phyloP scores from a whole-genome alignment of 2,329 filamentous ascomycete genomes.

The Fusarium sp. region DNA sequence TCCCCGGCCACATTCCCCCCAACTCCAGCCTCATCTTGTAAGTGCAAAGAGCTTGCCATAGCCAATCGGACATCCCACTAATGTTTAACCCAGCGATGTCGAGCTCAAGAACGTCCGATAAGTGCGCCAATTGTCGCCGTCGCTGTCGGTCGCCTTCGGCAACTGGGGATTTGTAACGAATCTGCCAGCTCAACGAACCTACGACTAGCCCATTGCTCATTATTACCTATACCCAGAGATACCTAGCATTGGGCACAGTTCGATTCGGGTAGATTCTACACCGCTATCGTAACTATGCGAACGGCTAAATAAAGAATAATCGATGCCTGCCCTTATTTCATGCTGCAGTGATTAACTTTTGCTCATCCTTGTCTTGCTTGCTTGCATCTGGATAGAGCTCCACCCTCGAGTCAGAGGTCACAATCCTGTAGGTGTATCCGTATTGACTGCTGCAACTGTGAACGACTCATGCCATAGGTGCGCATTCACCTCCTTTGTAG shows the following conservation, averaged over 20 bases:
- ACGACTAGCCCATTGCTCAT: conserved; percentile 12
- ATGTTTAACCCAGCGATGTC: conserved; percentile 67
- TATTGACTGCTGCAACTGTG: not conserved
- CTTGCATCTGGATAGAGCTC: not conserved
- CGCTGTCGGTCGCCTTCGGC: conserved; percentile 17
- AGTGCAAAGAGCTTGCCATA: conserved; percentile 54
- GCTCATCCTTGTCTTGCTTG: not conserved
- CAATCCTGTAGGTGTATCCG: not conserved
- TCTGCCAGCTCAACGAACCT: not conserved
- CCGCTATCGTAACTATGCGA: conserved; percentile 9
- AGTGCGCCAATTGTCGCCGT: conserved; percentile 10
- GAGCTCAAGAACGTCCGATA: conserved; percentile 74
- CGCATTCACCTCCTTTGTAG: not conserved
- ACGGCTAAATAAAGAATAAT: conserved; percentile 18
- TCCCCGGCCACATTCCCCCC: conserved; percentile 81
- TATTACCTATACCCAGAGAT: conserved; percentile 19
- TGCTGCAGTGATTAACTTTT: not conserved
- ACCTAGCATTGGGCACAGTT: not conserved
- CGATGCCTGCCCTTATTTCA: conserved; percentile 5
- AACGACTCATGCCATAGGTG: not conserved
- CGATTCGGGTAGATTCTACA: not conserved
- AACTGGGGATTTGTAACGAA: conserved; percentile 8
- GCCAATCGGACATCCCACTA: not conserved
- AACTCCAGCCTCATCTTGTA: conserved; percentile 86
- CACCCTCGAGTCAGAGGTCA: not conserved